phyloP scores from a whole-genome alignment of 345 rosid species.

The Citrus mangshanensis region DNA sequence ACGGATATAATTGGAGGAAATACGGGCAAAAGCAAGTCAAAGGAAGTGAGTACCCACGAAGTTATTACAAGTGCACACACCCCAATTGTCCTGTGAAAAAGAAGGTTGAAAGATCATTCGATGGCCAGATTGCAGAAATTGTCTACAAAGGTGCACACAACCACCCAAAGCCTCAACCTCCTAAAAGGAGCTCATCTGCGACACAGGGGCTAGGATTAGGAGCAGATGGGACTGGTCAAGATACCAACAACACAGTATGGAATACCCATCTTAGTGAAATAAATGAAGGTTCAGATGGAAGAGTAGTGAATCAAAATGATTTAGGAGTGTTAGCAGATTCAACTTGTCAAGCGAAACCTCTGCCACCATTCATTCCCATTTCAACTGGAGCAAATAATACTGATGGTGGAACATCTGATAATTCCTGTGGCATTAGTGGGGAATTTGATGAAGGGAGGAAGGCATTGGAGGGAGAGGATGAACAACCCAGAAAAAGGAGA shows the following conservation, averaged over 20 bases:
- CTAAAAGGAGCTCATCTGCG: conserved; percentile 49
- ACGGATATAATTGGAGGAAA: conserved; percentile 98
- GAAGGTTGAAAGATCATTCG: conserved; percentile 88
- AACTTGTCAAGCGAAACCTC: conserved; percentile 27
- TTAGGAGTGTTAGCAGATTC: conserved; percentile 21
- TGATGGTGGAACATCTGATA: conserved; percentile 45
- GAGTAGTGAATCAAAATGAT: conserved; percentile 42
- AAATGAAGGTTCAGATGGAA: conserved; percentile 41
- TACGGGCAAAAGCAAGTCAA: conserved; percentile 98
- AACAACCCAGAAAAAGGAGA: conserved; percentile 63
- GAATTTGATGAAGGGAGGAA: conserved; percentile 65
- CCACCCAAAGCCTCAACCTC: conserved; percentile 77
- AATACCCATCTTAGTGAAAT: conserved; percentile 35
- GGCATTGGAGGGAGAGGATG: conserved; percentile 52
- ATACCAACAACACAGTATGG: conserved; percentile 25
- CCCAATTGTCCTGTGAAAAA: conserved; percentile 89
- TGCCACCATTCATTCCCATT: conserved; percentile 29
- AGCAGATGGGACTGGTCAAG: conserved; percentile 44
- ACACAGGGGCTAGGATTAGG: conserved; percentile 40
- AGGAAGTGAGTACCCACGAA: conserved; percentile 94
- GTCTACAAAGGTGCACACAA: conserved; percentile 95
- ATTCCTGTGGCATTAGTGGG: conserved; percentile 57
- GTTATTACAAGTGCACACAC: conserved; percentile 94
- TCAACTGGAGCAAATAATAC: conserved; percentile 26
- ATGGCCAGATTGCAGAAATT: conserved; percentile 87